phyloP scores from a whole-genome alignment of 2,329 filamentous ascomycete species.

The Neofusicoccum kwambonambiense region DNA sequence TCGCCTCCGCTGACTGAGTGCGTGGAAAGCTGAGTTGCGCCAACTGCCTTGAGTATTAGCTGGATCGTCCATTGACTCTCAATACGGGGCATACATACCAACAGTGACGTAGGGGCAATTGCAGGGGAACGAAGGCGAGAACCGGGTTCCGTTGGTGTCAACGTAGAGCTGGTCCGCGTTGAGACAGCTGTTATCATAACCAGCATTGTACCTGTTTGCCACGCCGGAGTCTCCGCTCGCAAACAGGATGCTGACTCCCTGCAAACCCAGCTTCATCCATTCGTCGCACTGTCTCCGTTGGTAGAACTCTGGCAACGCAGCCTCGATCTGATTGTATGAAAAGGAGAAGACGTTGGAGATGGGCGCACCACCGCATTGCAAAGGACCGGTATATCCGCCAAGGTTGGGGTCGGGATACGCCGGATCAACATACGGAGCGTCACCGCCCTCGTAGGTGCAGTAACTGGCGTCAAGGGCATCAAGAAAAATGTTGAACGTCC shows the following conservation, averaged over 20 bases:
- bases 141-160: slow-evolving; percentile 54
- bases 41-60: not conserved
- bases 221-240: slow-evolving; percentile 48
- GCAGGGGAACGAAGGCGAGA: slow-evolving; percentile 63
- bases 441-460: slow-evolving; percentile 49
- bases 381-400: slow-evolving; percentile 51
- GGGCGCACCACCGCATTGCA: slow-evolving; percentile 50
- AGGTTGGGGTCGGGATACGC: slow-evolving; percentile 49
- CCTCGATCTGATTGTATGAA: slow-evolving; percentile 57
- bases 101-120: slow-evolving; percentile 66
- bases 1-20: slow-evolving; percentile 20
- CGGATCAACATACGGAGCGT: slow-evolving; percentile 50
- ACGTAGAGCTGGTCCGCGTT: slow-evolving; percentile 48
- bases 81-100: not conserved
- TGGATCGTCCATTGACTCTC: too few relatives aligned
- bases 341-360: slow-evolving; percentile 59
- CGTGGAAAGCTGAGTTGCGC: not conserved
- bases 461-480: slow-evolving; percentile 52
- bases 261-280: slow-evolving; percentile 44
- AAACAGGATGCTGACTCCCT: slow-evolving; percentile 50
- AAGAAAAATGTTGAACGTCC: slow-evolving; percentile 30
- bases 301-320: slow-evolving; percentile 54
- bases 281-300: slow-evolving; percentile 44
- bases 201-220: not conserved
- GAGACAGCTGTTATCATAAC: slow-evolving; percentile 2